Conservation (phyloP, 2,329 filamentous ascomycete species). For the Xylariaceae sp. region DNA sequence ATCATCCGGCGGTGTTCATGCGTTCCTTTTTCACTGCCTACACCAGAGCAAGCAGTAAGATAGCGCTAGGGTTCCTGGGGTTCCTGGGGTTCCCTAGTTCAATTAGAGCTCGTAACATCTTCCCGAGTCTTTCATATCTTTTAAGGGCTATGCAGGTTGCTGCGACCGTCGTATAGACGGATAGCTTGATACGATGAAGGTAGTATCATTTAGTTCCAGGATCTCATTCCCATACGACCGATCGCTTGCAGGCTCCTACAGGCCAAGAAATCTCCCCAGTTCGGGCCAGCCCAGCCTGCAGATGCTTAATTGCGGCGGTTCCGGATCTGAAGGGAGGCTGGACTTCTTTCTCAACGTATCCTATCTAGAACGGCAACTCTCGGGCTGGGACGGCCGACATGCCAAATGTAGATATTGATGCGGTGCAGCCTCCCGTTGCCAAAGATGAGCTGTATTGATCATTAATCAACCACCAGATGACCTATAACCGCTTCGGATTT, state of each 20-base stretch:
- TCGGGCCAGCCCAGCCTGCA: conserved; percentile 11
- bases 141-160: conserved; percentile 12
- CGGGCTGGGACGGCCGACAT: conserved; percentile 23
- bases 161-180: conserved; percentile 12
- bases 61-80: background rate
- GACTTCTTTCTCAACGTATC: background rate
- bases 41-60: no score
- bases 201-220: background rate
- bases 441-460: background rate
- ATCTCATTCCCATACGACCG: conserved; percentile 11
- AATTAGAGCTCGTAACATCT: background rate
- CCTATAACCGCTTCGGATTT: no score
- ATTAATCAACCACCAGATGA: background rate
- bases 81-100: background rate
- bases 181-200: no score
- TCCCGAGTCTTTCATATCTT: background rate
- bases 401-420: conserved; percentile 19
- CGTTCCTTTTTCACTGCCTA: background rate
- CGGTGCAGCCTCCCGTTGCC: background rate
- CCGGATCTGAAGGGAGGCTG: conserved; percentile 8
- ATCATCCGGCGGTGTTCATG: background rate
- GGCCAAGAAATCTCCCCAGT: no score
- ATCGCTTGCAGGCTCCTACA: no score
- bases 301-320: conserved; percentile 14
- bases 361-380: conserved; percentile 25